A percentile compares a stretch with the other conserved stretches of the same genome.
phyloP scores from a whole-genome alignment of 768 basidiomycete genomes.

The Leccinum variicolor region DNA sequence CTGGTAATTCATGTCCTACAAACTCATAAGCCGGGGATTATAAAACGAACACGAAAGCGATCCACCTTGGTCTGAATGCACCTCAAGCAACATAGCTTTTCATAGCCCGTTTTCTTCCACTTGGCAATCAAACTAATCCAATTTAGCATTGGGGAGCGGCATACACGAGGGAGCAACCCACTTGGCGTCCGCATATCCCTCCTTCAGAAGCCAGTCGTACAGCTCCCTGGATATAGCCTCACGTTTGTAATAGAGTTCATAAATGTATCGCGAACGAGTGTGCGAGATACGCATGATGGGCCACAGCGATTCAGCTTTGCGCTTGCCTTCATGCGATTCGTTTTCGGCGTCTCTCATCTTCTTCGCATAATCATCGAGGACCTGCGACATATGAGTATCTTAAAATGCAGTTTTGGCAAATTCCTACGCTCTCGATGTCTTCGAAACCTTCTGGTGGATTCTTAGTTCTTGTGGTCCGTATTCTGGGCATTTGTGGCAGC shows the following conservation, averaged over 20 bases:
- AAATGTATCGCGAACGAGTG: conserved; percentile 93
- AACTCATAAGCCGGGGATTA: conserved; percentile 8
- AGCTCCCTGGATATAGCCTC: conserved; percentile 91
- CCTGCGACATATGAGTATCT: conserved; percentile 41
- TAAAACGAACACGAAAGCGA: conserved; percentile 1
- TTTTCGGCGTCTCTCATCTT: conserved; percentile 99
- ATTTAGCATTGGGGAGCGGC: conserved; percentile 4
- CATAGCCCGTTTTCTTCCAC: conserved; percentile 99
- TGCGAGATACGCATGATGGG: conserved; percentile 99
- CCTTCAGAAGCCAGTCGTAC: conserved; percentile 97
- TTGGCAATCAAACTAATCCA: conserved; percentile 84
- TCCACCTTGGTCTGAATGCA: conserved; percentile 91
- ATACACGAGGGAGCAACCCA: conserved; percentile 38
- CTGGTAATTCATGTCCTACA: conserved; percentile 97
- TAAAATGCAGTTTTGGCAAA: not conserved
- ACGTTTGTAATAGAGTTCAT: conserved; percentile 97
- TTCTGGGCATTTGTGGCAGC: conserved; percentile 74
- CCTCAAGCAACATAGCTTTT: conserved; percentile 94
- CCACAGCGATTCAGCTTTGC: conserved; percentile 90
- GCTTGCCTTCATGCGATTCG: conserved; percentile 97
- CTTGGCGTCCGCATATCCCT: conserved; percentile 97
- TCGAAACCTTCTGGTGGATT: conserved; percentile 94
- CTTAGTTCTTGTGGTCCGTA: conserved; percentile 90
- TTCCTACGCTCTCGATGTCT: conserved; percentile 77
- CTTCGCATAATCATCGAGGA: conserved; percentile 97